Percentiles rank a stretch among this genome's conserved stretches.
These are phyloP conservation scores for Kazachstania martiniae DNA, from an alignment of 805 yeast species.

Conservation along the genomic window DNA sequence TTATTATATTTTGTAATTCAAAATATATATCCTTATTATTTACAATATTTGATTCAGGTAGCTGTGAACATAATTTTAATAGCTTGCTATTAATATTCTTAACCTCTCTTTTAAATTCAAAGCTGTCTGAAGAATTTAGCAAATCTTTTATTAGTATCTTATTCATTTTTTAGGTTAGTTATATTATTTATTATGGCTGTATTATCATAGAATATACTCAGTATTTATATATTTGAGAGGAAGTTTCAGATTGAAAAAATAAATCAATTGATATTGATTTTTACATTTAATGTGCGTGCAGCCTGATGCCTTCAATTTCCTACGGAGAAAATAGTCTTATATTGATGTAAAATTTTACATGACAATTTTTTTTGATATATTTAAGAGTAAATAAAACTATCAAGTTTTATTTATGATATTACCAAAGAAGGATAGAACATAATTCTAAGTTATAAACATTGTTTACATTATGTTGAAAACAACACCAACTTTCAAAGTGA, in stretches of 20 bases:
- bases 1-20: slow-evolving; percentile 5
- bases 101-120: slow-evolving; percentile 4
- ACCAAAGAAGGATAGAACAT: too few relatives aligned
- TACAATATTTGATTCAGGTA: slow-evolving; percentile 2
- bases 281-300: too few relatives aligned
- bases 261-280: too few relatives aligned
- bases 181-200: neutral
- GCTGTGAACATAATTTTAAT: slow-evolving; percentile 5
- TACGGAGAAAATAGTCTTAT: too few relatives aligned
- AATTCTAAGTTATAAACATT: too few relatives aligned
- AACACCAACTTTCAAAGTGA: slow-evolving; percentile 8
- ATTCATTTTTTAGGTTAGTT: slow-evolving; percentile 6
- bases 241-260: too few relatives aligned
- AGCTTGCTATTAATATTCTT: slow-evolving; percentile 6
- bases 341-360: too few relatives aligned
- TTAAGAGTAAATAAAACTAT: too few relatives aligned
- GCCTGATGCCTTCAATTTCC: too few relatives aligned
- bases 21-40: neutral
- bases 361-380: too few relatives aligned
- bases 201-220: neutral
- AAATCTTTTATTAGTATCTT: slow-evolving; percentile 12
- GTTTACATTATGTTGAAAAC: too few relatives aligned
- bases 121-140: slow-evolving; percentile 10
- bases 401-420: too few relatives aligned
- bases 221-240: neutral